These are phyloP conservation scores for Chaetomidium leptoderma DNA, from an alignment of 495 filamentous ascomycete genomes.

Conservation along the genomic window DNA sequence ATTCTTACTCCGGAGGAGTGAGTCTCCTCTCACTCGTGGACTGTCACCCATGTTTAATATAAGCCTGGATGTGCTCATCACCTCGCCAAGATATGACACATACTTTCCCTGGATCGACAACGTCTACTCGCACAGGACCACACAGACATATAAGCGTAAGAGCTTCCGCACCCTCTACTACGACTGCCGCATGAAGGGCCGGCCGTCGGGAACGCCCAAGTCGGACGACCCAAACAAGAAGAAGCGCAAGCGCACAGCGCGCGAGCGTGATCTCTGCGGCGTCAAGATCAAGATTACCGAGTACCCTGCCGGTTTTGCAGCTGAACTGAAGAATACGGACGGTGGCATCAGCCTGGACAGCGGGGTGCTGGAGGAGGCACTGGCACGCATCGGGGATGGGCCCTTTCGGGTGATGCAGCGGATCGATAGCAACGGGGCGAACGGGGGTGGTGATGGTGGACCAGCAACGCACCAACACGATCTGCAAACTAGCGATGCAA, in stretches of 20 bases:
- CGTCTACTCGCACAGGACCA: conserved; percentile 86
- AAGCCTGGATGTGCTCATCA: neutral
- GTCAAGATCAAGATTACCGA: conserved; percentile 93
- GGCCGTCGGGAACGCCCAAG: conserved; percentile 78
- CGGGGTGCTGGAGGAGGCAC: conserved; percentile 6
- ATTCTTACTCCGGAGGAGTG: conserved; percentile 77
- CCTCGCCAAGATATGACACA: conserved; percentile 63
- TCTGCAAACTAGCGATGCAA: conserved; percentile 72
- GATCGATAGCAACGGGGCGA: conserved; percentile 72
- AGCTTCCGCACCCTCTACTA: conserved; percentile 83
- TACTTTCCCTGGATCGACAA: conserved; percentile 93
- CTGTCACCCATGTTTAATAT: neutral
- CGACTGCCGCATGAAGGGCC: conserved; percentile 84
- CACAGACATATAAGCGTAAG: conserved; percentile 79
- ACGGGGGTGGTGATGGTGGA: conserved; percentile 59
- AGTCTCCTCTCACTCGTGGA: conserved; percentile 22
- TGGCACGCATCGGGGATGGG: conserved; percentile 31
- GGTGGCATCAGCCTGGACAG: conserved; percentile 20
- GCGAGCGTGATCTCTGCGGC: conserved; percentile 77
- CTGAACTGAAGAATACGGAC: conserved; percentile 26
- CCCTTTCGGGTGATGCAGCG: conserved; percentile 70
- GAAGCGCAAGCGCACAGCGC: conserved; percentile 75
- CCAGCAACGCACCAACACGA: conserved; percentile 63
- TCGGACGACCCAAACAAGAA: conserved; percentile 83
- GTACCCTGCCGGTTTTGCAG: conserved; percentile 59